Conservation (phyloP, 106 monocot species). For the Alisma plantagoaquatica region DNA sequence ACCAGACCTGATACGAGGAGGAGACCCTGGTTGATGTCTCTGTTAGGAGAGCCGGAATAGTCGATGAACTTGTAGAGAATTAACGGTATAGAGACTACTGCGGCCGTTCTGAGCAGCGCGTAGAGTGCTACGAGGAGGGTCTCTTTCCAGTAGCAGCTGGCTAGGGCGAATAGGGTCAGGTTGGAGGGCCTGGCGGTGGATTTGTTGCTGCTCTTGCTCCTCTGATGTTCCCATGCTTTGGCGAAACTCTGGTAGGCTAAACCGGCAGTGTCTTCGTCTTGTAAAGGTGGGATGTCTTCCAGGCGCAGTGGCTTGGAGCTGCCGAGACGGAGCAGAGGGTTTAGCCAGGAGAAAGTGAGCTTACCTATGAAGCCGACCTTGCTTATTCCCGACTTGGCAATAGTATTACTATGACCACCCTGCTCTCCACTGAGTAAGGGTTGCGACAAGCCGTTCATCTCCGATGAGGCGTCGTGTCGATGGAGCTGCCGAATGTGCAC, state of each 20-base stretch:
- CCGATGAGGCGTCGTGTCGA: not conserved
- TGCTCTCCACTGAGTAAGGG: constrained; percentile 18
- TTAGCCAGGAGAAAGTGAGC: constrained; percentile 75
- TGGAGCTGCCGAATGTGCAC: not conserved
- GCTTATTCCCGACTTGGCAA: constrained; percentile 11
- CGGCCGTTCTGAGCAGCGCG: constrained; percentile 41
- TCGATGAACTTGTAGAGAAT: constrained; percentile 53
- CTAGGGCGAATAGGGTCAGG: constrained; percentile 33
- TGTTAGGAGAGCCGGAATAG: constrained; percentile 28
- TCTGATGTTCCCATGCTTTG: constrained; percentile 30
- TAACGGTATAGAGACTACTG: constrained; percentile 26
- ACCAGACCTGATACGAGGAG: constrained; percentile 30
- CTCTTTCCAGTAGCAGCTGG: constrained; percentile 50
- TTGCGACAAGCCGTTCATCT: constrained; percentile 19
- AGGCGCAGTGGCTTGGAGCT: constrained; percentile 36
- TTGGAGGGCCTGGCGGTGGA: too few species aligned
- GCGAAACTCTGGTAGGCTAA: constrained; percentile 39
- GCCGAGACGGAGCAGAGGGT: constrained; percentile 53
- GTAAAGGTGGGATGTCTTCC: constrained; percentile 45
- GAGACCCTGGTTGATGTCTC: constrained; percentile 20
- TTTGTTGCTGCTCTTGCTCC: constrained; percentile 8
- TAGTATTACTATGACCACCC: too few species aligned
- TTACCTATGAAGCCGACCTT: constrained; percentile 34
- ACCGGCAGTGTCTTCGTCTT: constrained; percentile 39
- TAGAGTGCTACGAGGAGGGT: constrained; percentile 51